phyloP scores from a whole-genome alignment of 192 early-diverging fungal genomes.

The Umbelopsis isabellina region DNA sequence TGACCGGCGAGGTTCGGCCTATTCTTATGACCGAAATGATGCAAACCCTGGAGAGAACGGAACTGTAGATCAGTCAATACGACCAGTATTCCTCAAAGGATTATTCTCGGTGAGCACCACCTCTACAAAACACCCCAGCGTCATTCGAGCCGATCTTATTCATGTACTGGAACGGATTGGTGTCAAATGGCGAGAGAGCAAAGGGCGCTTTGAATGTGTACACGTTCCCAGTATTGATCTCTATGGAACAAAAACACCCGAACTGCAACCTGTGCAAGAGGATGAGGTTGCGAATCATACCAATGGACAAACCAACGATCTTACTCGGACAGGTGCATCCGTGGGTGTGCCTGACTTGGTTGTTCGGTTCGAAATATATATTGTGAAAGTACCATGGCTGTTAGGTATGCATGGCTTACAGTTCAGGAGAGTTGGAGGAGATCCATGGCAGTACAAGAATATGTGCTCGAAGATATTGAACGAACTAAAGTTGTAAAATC shows the following conservation, averaged over 20 bases:
- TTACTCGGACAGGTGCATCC: constrained; percentile 23
- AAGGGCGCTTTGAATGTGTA: constrained; percentile 69
- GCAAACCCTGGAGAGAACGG: constrained; percentile 2
- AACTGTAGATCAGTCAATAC: constrained; percentile 49
- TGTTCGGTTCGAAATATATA: constrained; percentile 67
- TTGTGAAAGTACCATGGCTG: constrained; percentile 71
- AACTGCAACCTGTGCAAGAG: constrained; percentile 27
- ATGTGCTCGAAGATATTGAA: constrained; percentile 75
- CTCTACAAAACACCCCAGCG: constrained; percentile 48
- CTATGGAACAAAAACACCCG: constrained; percentile 31
- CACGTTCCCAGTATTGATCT: constrained; percentile 53
- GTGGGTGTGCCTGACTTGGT: constrained; percentile 11
- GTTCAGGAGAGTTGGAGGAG: constrained; percentile 75
- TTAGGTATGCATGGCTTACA: constrained; percentile 75
- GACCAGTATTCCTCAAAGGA: constrained; percentile 57
- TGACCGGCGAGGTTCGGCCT: background rate
- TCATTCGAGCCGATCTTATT: constrained; percentile 52
- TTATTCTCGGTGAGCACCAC: constrained; percentile 60
- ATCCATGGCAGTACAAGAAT: constrained; percentile 78
- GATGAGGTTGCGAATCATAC: constrained; percentile 25
- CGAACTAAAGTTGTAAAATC: constrained; percentile 59
- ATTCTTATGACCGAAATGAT: constrained; percentile 5
- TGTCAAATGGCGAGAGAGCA: constrained; percentile 29
- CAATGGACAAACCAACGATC: constrained; percentile 34
- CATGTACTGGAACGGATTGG: constrained; percentile 43